Evolutionary conservation across 2,329 filamentous ascomycete genomes (phyloP).

Genomic region (Ceratocystis albifundus): DNA sequence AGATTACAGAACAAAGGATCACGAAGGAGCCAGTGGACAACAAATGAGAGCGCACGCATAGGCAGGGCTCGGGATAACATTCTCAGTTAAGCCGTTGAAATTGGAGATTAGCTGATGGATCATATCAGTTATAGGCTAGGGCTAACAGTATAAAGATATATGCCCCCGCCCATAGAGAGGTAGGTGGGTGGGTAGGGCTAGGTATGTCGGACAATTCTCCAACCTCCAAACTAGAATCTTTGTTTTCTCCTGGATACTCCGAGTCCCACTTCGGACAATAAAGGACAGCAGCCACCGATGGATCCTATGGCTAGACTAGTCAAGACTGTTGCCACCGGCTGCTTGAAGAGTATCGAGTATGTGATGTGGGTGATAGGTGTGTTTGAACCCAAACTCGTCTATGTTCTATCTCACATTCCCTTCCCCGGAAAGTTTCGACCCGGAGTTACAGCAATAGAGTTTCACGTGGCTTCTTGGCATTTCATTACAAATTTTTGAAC

Average conservation of each 20-base stretch:
- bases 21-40: no score
- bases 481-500: neutral
- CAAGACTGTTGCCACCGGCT: neutral
- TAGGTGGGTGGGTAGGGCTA: no score
- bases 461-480: conserved; percentile 4
- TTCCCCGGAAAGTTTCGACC: neutral
- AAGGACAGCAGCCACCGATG: neutral
- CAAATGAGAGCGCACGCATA: no score
- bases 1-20: no score
- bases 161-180: no score
- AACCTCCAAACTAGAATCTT: neutral
- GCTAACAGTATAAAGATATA: no score
- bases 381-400: neutral
- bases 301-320: neutral
- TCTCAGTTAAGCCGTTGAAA: no score
- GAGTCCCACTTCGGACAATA: neutral
- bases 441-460: neutral
- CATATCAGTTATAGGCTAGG: no score
- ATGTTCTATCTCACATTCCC: neutral
- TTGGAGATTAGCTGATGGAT: no score
- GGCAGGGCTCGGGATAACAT: no score
- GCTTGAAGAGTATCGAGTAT: no score
- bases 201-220: no score
- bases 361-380: neutral
- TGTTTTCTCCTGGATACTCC: neutral